A percentile compares a stretch with the other conserved stretches of the same genome.
phyloP scores from a whole-genome alignment of 345 rosid genomes.

The Lepidium africanum region DNA sequence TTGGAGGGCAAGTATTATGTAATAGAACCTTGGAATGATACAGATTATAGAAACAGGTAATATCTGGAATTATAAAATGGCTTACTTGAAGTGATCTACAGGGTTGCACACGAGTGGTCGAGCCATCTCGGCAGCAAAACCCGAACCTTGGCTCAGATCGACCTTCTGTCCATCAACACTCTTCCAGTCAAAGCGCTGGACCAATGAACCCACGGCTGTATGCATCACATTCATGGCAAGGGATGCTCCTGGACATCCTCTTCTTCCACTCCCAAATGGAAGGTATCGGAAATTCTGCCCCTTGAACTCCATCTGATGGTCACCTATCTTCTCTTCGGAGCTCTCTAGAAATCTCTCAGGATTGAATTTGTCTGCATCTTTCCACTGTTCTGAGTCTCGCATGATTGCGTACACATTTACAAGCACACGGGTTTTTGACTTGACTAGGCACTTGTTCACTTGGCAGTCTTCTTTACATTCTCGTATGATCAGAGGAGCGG shows the following conservation, averaged over 20 bases:
- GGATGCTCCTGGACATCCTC: conserved; percentile 45
- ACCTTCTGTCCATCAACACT: conserved; percentile 22
- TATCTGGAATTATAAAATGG: background rate
- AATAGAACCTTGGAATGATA: background rate
- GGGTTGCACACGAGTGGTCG: conserved; percentile 42
- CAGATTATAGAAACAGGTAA: background rate
- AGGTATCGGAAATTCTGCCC: conserved; percentile 40
- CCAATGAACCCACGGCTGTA: conserved; percentile 34
- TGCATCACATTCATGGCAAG: conserved; percentile 38
- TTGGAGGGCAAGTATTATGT: background rate
- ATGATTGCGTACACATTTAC: conserved; percentile 56
- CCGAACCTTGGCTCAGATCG: conserved; percentile 37
- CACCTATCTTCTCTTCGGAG: conserved; percentile 30
- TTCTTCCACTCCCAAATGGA: conserved; percentile 47
- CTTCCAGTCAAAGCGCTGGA: conserved; percentile 41
- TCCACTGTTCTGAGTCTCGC: conserved; percentile 44
- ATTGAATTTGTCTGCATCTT: conserved; percentile 33
- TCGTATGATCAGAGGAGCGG: conserved; percentile 31
- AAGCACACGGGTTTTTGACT: conserved; percentile 37
- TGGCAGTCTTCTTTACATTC: conserved; percentile 28
- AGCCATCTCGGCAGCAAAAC: conserved; percentile 44
- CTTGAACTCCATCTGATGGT: conserved; percentile 35
- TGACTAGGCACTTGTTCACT: conserved; percentile 37
- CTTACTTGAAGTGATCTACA: conserved; percentile 10
- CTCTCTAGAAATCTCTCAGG: conserved; percentile 51